Conservation (phyloP, 495 filamentous ascomycete species). For the Evansstolkia leycettana region DNA sequence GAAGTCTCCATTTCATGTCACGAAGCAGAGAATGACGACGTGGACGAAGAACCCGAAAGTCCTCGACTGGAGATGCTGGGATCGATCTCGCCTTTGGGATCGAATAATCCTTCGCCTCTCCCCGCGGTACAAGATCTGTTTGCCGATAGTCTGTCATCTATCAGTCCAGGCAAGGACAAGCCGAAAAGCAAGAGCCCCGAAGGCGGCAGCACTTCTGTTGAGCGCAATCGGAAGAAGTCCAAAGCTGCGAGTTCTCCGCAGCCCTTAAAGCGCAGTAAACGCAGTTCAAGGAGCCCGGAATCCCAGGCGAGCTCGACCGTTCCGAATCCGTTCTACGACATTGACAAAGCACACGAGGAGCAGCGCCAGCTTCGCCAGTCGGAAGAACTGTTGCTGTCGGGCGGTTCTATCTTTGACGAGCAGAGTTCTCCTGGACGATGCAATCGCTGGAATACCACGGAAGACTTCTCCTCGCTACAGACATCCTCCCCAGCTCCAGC, state of each 20-base stretch:
- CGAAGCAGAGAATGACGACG: neutral
- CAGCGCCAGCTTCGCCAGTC: neutral
- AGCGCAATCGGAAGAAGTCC: neutral
- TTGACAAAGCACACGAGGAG: slow-evolving; percentile 11
- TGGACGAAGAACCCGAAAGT: neutral
- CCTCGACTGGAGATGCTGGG: neutral
- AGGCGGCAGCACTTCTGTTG: neutral
- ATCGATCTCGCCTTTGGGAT: neutral
- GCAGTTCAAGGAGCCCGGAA: neutral
- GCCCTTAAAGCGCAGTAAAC: neutral
- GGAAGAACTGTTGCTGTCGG: too few species aligned
- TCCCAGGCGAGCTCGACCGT: slow-evolving; percentile 7
- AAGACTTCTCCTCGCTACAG: neutral
- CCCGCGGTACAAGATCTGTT: too few species aligned
- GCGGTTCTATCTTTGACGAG: too few species aligned
- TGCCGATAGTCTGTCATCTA: neutral
- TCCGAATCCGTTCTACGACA: slow-evolving; percentile 17
- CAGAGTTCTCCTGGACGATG: too few species aligned
- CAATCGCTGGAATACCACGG: neutral
- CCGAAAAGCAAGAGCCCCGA: neutral
- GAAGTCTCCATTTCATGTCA: neutral
- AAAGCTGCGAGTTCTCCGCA: neutral
- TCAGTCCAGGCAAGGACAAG: neutral
- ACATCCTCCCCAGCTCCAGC: neutral
- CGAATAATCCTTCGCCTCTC: too few species aligned